A percentile compares a stretch with the other conserved stretches of the same genome.
These are phyloP conservation scores for Spergularia azorica DNA, from an alignment of 179 eudicot genomes.

Conservation along the genomic window DNA sequence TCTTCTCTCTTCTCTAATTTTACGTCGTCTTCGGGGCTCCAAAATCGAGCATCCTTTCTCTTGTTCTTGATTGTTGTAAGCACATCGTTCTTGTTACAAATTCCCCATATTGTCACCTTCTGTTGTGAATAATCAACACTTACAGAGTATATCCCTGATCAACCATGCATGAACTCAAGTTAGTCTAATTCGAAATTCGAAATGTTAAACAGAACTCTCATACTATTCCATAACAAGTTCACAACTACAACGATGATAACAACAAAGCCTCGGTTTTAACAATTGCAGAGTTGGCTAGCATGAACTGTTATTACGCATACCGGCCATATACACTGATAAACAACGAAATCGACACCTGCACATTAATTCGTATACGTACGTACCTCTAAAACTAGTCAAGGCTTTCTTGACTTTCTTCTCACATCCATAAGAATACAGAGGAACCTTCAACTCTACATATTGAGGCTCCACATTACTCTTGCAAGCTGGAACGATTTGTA, in stretches of 20 bases:
- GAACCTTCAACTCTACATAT: slow-evolving; percentile 93
- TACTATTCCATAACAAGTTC: not conserved
- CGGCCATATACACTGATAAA: too few relatives aligned
- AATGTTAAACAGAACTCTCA: not conserved
- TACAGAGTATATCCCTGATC: slow-evolving; percentile 81
- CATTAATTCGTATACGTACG: slow-evolving; percentile 15
- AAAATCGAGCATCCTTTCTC: slow-evolving; percentile 79
- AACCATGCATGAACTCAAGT: not conserved
- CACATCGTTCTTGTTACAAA: slow-evolving; percentile 85
- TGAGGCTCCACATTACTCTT: slow-evolving; percentile 76
- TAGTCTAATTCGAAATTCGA: not conserved
- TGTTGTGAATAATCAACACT: slow-evolving; percentile 69
- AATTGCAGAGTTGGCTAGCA: too few relatives aligned
- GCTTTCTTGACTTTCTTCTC: slow-evolving; percentile 89
- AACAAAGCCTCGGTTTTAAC: not conserved
- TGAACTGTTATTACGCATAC: not conserved
- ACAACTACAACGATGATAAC: not conserved
- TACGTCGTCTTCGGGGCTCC: slow-evolving; percentile 60
- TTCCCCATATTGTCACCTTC: slow-evolving; percentile 95
- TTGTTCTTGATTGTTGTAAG: slow-evolving; percentile 57
- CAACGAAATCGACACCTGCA: not conserved
- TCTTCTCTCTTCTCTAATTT: slow-evolving; percentile 22
- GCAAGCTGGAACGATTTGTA: slow-evolving; percentile 70
- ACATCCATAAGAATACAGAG: slow-evolving; percentile 93
- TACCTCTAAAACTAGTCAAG: slow-evolving; percentile 77